Conservation (phyloP, 306 rosid genomes). For the Astragalus glycyphyllos region DNA sequence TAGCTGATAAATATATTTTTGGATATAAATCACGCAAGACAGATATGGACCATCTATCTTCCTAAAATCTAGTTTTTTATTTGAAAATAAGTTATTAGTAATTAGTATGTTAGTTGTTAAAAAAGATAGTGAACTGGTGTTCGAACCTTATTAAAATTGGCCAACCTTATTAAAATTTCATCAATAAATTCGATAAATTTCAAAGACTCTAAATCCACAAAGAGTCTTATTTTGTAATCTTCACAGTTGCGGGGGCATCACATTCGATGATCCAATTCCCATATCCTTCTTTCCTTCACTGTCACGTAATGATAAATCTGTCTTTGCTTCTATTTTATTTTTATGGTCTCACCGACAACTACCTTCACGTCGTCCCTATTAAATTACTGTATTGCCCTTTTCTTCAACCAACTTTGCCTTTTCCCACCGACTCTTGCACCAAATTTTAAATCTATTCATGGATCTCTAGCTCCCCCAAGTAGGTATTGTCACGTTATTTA, state of each 20-base stretch:
- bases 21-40: no score
- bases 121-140: no score
- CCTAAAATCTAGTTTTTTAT: no score
- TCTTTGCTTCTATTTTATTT: not conserved
- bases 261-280: not conserved
- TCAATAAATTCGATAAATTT: no score
- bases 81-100: no score
- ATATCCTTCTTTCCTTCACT: slow-evolving; percentile 4
- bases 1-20: no score
- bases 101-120: no score
- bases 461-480: not conserved
- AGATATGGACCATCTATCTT: no score
- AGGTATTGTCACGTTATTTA: not conserved
- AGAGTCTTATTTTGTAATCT: no score
- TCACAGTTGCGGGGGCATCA: slow-evolving; percentile 13
- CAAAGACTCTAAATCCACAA: no score
- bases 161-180: no score
- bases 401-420: slow-evolving; percentile 16
- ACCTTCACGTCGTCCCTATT: not conserved
- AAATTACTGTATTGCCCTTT: slow-evolving; percentile 33
- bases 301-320: not conserved
- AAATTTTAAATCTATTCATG: not conserved
- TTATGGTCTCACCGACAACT: slow-evolving; percentile 39
- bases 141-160: no score
- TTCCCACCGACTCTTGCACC: slow-evolving; percentile 39